phyloP scores from a whole-genome alignment of 2,329 filamentous ascomycete species.

The Microsporum audouinii region DNA sequence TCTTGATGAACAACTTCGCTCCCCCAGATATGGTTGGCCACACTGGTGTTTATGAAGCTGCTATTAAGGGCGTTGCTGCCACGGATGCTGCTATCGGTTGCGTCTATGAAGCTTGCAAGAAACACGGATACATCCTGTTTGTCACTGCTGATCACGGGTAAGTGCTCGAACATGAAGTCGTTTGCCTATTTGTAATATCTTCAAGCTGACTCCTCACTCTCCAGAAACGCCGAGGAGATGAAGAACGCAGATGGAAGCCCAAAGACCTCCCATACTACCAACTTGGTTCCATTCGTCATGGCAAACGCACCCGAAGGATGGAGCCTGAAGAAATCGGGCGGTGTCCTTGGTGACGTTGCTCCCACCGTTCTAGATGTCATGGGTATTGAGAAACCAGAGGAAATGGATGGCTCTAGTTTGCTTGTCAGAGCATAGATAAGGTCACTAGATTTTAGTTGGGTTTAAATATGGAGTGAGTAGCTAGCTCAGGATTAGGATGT shows the following conservation, averaged over 20 bases:
- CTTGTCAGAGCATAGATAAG: slow-evolving; percentile 52
- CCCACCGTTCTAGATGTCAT: slow-evolving; percentile 86
- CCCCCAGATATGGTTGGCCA: slow-evolving; percentile 99
- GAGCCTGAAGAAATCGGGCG: slow-evolving; percentile 70
- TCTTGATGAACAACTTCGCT: slow-evolving; percentile 99
- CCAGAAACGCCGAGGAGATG: slow-evolving; percentile 93
- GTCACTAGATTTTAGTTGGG: slow-evolving; percentile 5
- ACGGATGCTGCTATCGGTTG: slow-evolving; percentile 90
- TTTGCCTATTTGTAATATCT: not conserved
- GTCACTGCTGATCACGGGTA: slow-evolving; percentile 89
- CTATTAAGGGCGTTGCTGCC: slow-evolving; percentile 68
- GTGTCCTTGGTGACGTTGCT: slow-evolving; percentile 93
- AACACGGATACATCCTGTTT: slow-evolving; percentile 85
- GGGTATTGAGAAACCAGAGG: slow-evolving; percentile 78
- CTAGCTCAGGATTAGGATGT: not conserved
- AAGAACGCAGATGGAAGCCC: slow-evolving; percentile 89
- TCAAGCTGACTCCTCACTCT: not conserved
- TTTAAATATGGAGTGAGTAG: not conserved
- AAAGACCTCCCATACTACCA: slow-evolving; percentile 95
- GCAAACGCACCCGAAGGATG: slow-evolving; percentile 86
- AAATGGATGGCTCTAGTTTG: slow-evolving; percentile 82
- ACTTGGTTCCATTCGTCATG: slow-evolving; percentile 97
- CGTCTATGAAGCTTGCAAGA: slow-evolving; percentile 88
- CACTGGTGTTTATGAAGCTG: slow-evolving; percentile 93
- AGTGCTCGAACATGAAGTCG: slow-evolving; percentile 20